Evolutionary conservation across 164 flowering plant species (phyloP).

Genomic region (Malania oleifera): DNA sequence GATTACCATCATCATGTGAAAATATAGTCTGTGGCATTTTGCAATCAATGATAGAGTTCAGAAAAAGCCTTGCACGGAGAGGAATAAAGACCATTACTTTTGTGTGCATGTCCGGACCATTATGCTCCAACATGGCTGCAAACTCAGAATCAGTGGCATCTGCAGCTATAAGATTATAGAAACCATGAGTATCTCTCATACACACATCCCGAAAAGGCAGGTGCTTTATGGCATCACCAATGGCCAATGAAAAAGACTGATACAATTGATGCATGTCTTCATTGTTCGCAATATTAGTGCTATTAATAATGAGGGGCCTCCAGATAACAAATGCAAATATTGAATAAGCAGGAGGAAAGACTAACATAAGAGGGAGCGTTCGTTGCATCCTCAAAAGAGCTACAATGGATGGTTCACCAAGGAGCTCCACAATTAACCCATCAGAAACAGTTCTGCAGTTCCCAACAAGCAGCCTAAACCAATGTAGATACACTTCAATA

Average conservation of each 20-base stretch:
- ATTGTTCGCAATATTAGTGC: slow-evolving; percentile 29
- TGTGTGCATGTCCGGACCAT: slow-evolving; percentile 47
- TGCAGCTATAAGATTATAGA: slow-evolving; percentile 67
- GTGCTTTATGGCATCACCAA: slow-evolving; percentile 73
- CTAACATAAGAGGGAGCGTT: slow-evolving; percentile 68
- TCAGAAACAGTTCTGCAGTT: slow-evolving; percentile 78
- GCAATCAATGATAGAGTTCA: slow-evolving; percentile 77
- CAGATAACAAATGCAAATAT: slow-evolving; percentile 79
- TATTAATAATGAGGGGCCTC: slow-evolving; percentile 59
- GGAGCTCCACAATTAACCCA: slow-evolving; percentile 75
- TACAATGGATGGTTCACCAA: slow-evolving; percentile 75
- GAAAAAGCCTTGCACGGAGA: slow-evolving; percentile 87
- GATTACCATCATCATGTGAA: slow-evolving; percentile 43
- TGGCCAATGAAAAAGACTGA: slow-evolving; percentile 51
- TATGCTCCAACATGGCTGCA: slow-evolving; percentile 66
- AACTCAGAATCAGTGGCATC: slow-evolving; percentile 85
- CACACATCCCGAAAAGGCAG: slow-evolving; percentile 86
- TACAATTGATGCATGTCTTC: slow-evolving; percentile 64
- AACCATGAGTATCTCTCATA: slow-evolving; percentile 59
- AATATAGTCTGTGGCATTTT: slow-evolving; percentile 44
- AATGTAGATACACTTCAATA: slow-evolving; percentile 71
- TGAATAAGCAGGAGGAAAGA: slow-evolving; percentile 88
- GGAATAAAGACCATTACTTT: slow-evolving; percentile 72
- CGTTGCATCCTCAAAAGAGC: slow-evolving; percentile 93
- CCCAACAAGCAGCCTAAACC: slow-evolving; percentile 96